Evolutionary conservation across 257 asterid genomes (phyloP), one percentile per base, ranked within the genome.

Genomic region (Solanum chiquidenum): DNA sequence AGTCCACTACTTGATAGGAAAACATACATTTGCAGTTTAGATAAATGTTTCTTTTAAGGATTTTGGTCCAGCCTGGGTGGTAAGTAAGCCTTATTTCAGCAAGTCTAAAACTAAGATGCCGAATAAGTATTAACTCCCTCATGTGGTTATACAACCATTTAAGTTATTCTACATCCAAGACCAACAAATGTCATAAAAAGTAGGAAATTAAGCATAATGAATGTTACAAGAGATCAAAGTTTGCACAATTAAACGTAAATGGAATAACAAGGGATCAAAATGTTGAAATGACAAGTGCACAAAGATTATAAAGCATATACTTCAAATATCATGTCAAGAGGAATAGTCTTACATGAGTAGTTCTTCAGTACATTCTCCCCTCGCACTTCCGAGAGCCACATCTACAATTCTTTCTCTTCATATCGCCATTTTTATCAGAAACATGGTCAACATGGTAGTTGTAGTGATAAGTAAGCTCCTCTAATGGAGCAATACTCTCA

Each of bases 391-490:
- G 73, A 44, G 92, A 20, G 25, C 91, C 91, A 75, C 92, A 90
- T 55, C 35, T 76, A 75, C 91, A 87, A 12, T 55, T 31, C 88
- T 89, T 86, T 79, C 37, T 66, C 86, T 83, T 90, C 87, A 83
- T 86, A 16, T 86, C 88, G 73, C 90, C 91, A 87, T 79, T 76
- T 33, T 86, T 58, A 88, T 89, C 89, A 11, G 58, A 18, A 80
- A 90, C 84, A 12, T 85, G 66, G 44, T 80, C 89, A n/a, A 87
- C 35, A n/a, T 37, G 29, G 73, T 87, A 76, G 42, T 86, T 86
- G 64, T 91, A 89, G 87, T 94, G 76, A 83, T 89, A 92, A 6
- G 90, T 87, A 4, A 94, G 90, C 91, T 92, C 95, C 52, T 83
- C 87, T 55, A 90, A 3, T 16, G 97, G 92, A 33, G 89, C 92